phyloP scores from a whole-genome alignment of 495 filamentous ascomycete genomes.

The Astrocystis sublimbata region DNA sequence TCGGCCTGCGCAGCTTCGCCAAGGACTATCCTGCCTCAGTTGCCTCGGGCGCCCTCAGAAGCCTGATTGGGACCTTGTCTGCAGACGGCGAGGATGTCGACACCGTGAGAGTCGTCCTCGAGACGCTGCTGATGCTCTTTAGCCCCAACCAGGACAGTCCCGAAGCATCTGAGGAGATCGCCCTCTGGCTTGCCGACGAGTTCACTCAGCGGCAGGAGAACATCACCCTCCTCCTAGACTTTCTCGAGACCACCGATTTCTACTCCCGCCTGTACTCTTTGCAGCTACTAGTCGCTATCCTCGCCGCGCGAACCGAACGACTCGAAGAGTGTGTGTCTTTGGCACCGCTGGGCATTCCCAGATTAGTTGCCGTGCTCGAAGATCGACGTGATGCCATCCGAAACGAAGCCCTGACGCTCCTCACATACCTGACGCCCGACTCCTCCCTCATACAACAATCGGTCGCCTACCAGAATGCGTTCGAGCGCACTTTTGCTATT shows the following conservation, averaged over 20 bases:
- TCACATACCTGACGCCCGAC: slow-evolving; percentile 53
- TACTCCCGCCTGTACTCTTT: slow-evolving; percentile 92
- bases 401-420: slow-evolving; percentile 62
- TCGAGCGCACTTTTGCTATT: slow-evolving; percentile 80
- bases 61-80: slow-evolving; percentile 78
- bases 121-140: slow-evolving; percentile 94
- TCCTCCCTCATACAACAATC: slow-evolving; percentile 79
- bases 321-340: slow-evolving; percentile 95
- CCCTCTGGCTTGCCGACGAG: slow-evolving; percentile 94
- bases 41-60: slow-evolving; percentile 85
- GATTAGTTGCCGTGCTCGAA: slow-evolving; percentile 79
- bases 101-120: slow-evolving; percentile 88
- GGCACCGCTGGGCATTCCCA: slow-evolving; percentile 83
- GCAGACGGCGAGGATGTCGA: slow-evolving; percentile 96
- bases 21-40: slow-evolving; percentile 95
- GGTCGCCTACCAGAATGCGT: slow-evolving; percentile 91
- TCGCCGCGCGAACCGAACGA: slow-evolving; percentile 81
- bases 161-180: slow-evolving; percentile 95
- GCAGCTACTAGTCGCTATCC: slow-evolving; percentile 85
- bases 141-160: slow-evolving; percentile 61
- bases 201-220: slow-evolving; percentile 99
- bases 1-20: slow-evolving; percentile 91
- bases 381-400: slow-evolving; percentile 87
- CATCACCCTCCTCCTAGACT: slow-evolving; percentile 84
- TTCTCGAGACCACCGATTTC: slow-evolving; percentile 85